Evolutionary conservation across 345 rosid genomes (phyloP).

Genomic region (Turritis glabra): DNA sequence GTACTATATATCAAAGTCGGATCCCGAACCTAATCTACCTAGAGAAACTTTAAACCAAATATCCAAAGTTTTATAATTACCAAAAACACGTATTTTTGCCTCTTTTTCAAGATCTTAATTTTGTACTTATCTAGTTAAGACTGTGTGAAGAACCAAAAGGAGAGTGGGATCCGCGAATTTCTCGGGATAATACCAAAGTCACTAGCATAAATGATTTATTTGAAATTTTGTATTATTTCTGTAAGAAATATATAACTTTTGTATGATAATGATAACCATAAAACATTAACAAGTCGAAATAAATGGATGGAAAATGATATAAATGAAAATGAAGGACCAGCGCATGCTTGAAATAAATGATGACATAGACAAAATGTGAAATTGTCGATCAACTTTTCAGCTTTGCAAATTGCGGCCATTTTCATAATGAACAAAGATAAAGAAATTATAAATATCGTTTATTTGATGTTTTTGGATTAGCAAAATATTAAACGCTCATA

Average conservation of each 20-base stretch:
- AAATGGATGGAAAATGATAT: not conserved
- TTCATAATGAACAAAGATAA: conserved; percentile 1
- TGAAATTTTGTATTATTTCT: not conserved
- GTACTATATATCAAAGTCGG: not conserved
- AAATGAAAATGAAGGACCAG: conserved; percentile 20
- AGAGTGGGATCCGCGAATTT: not conserved
- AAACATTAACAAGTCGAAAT: conserved; percentile 1
- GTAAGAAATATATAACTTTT: not conserved
- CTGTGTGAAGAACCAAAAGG: not conserved
- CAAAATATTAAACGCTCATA: not conserved
- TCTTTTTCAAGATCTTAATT: not conserved
- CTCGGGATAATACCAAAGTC: not conserved
- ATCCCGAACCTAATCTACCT: not conserved
- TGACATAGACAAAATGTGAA: conserved; percentile 31
- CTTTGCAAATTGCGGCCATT: conserved; percentile 8
- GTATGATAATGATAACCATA: conserved; percentile 7
- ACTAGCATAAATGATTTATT: not conserved
- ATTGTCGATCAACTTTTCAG: conserved; percentile 23
- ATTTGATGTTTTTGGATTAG: not conserved
- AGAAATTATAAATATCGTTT: not conserved
- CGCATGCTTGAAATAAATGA: conserved; percentile 38
- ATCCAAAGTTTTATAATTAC: not conserved
- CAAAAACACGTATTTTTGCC: not conserved
- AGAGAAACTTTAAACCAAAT: not conserved
- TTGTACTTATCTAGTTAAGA: not conserved